Conservation (phyloP, 805 yeast genomes). For the Candida succiphila region DNA sequence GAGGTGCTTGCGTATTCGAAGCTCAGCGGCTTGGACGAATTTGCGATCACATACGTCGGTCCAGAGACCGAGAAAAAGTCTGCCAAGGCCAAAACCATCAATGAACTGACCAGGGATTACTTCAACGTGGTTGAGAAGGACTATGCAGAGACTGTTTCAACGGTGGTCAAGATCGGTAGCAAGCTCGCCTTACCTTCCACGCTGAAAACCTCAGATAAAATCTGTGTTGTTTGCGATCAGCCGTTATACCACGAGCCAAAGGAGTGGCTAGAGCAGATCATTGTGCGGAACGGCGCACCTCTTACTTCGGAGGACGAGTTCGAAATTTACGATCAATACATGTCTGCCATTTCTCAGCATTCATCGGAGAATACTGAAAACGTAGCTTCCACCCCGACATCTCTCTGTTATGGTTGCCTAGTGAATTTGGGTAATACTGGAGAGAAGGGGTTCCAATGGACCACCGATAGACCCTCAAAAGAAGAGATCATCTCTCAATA, state of each 20-base stretch:
- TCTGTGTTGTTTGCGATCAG: slow-evolving; percentile 50
- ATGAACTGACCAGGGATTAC: slow-evolving; percentile 68
- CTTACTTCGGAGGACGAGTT: slow-evolving; percentile 33
- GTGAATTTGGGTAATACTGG: slow-evolving; percentile 44
- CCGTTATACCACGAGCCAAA: slow-evolving; percentile 48
- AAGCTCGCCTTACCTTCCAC: slow-evolving; percentile 47
- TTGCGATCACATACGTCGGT: slow-evolving; percentile 12
- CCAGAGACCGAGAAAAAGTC: slow-evolving; percentile 26
- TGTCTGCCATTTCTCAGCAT: slow-evolving; percentile 1
- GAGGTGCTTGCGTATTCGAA: slow-evolving; percentile 53
- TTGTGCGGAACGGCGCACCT: slow-evolving; percentile 47
- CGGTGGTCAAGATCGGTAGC: slow-evolving; percentile 84
- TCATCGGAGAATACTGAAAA: background rate
- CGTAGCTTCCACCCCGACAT: slow-evolving; percentile 9
- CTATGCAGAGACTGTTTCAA: slow-evolving; percentile 83
- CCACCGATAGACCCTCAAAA: slow-evolving; percentile 14
- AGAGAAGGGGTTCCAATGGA: slow-evolving; percentile 20
- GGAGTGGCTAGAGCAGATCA: slow-evolving; percentile 59
- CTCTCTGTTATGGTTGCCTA: slow-evolving; percentile 72
- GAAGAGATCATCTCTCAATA: slow-evolving; percentile 20
- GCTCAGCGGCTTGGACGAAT: slow-evolving; percentile 28
- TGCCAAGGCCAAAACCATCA: slow-evolving; percentile 68
- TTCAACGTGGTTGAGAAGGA: slow-evolving; percentile 63
- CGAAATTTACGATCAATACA: slow-evolving; percentile 17
- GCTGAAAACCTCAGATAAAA: slow-evolving; percentile 6